Evolutionary conservation across 1,139 yeast species (phyloP).

Genomic region (Kodamaea ohmeri): DNA sequence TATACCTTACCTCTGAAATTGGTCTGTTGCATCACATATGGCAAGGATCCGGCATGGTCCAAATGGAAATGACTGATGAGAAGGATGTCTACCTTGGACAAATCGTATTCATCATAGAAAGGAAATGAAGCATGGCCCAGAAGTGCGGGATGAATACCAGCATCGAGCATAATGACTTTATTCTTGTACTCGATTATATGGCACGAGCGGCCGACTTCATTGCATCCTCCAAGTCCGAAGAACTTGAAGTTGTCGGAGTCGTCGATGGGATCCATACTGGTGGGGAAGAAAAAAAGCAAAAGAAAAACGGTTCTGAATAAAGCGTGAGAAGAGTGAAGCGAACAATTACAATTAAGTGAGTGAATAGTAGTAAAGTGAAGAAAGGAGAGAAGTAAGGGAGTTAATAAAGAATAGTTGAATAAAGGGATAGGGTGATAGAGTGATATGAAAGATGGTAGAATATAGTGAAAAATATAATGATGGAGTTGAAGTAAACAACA

Average conservation of each 20-base stretch:
- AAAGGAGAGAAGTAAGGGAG: not conserved
- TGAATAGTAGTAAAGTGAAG: not conserved
- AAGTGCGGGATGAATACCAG: slow-evolving; percentile 97
- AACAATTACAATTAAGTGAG: slow-evolving; percentile 3
- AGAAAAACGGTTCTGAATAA: not conserved
- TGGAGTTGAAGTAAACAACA: not conserved
- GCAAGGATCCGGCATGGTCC: slow-evolving; percentile 96
- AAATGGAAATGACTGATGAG: slow-evolving; percentile 92
- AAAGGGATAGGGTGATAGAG: too few relatives aligned
- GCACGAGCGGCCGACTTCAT: slow-evolving; percentile 95
- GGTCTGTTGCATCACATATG: slow-evolving; percentile 97
- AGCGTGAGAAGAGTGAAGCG: not conserved
- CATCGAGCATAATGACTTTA: slow-evolving; percentile 95
- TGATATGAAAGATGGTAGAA: too few relatives aligned
- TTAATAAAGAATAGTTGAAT: not conserved
- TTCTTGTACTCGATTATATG: slow-evolving; percentile 91
- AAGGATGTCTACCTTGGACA: slow-evolving; percentile 80
- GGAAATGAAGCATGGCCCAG: slow-evolving; percentile 90
- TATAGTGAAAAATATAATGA: not conserved
- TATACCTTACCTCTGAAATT: slow-evolving; percentile 91
- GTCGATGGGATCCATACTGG: slow-evolving; percentile 15
- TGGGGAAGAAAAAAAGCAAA: not conserved
- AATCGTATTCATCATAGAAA: slow-evolving; percentile 90
- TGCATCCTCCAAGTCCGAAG: slow-evolving; percentile 98
- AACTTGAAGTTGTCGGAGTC: slow-evolving; percentile 58